phyloP scores from a whole-genome alignment of 768 basidiomycete species.

The Tricholoma bakamatsutake region DNA sequence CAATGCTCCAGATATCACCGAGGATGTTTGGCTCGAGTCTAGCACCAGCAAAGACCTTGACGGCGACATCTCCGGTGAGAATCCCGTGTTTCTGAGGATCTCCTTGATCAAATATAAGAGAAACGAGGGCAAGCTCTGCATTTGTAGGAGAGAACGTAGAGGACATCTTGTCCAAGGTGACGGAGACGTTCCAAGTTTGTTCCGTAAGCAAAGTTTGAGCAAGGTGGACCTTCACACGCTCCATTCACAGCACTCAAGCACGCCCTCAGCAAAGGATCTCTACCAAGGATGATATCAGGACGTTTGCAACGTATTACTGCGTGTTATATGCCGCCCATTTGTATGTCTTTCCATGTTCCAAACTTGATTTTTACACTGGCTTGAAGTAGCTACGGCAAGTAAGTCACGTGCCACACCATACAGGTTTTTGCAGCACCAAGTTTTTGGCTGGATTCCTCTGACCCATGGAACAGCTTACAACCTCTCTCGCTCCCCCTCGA shows the following conservation, averaged over 20 bases:
- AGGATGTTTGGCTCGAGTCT: slow-evolving; percentile 72
- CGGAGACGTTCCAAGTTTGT: background rate
- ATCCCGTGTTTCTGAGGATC: slow-evolving; percentile 80
- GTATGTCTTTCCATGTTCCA: background rate
- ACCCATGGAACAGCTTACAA: slow-evolving; percentile 66
- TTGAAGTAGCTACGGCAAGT: too few species aligned
- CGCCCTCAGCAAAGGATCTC: background rate
- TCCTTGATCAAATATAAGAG: slow-evolving; percentile 64
- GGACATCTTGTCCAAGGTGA: slow-evolving; percentile 27
- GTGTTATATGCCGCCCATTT: background rate
- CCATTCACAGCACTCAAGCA: background rate
- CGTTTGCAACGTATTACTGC: background rate
- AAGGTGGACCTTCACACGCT: slow-evolving; percentile 1
- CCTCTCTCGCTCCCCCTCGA: slow-evolving; percentile 57
- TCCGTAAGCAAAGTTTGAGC: background rate
- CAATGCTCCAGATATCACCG: slow-evolving; percentile 90
- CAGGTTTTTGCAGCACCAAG: too few species aligned
- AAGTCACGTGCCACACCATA: background rate
- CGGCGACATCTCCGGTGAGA: slow-evolving; percentile 86
- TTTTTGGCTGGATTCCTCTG: slow-evolving; percentile 5
- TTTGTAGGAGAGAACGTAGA: slow-evolving; percentile 39
- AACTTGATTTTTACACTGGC: too few species aligned
- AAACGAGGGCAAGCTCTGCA: slow-evolving; percentile 54
- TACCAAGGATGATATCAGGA: background rate
- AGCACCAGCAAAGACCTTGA: slow-evolving; percentile 79